phyloP scores from a whole-genome alignment of 2,329 filamentous ascomycete genomes.

The Blumeria hordei region DNA sequence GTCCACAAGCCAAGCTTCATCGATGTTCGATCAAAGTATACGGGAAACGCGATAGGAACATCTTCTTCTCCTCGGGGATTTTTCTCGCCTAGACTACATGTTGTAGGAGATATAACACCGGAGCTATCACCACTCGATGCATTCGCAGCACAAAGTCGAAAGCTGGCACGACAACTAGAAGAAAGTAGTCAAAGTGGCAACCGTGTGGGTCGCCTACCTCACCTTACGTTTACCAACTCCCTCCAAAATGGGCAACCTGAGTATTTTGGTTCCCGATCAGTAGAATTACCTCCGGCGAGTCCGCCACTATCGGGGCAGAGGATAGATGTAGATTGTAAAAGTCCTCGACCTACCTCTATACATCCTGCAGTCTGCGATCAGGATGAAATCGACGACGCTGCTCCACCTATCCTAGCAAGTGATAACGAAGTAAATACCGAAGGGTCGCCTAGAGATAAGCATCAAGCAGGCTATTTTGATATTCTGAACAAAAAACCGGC shows the following conservation, averaged over 20 bases:
- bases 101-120: conserved; percentile 62
- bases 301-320: conserved; percentile 23
- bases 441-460: conserved; percentile 4
- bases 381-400: conserved; percentile 2
- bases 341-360: conserved; percentile 42
- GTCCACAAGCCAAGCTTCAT: conserved; percentile 13
- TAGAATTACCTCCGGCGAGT: conserved; percentile 18
- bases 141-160: conserved; percentile 72
- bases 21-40: conserved; percentile 13
- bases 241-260: conserved; percentile 55
- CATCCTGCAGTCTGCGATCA: conserved; percentile 43
- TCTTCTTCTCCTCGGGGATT: conserved; percentile 9
- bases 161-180: conserved; percentile 70
- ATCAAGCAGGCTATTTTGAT: conserved; percentile 19
- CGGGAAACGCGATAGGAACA: conserved; percentile 8
- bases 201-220: conserved; percentile 60
- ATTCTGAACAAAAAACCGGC: conserved; percentile 11
- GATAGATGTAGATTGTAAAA: conserved; percentile 28
- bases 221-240: conserved; percentile 55
- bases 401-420: too few relatives aligned
- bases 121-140: conserved; percentile 87
- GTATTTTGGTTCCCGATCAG: conserved; percentile 48
- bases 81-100: conserved; percentile 46
- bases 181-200: conserved; percentile 49
- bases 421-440: conserved; percentile 7